Base-by-base conservation (phyloP, 352 stramenopile species). In the Globisporangium alternatum region DNA sequence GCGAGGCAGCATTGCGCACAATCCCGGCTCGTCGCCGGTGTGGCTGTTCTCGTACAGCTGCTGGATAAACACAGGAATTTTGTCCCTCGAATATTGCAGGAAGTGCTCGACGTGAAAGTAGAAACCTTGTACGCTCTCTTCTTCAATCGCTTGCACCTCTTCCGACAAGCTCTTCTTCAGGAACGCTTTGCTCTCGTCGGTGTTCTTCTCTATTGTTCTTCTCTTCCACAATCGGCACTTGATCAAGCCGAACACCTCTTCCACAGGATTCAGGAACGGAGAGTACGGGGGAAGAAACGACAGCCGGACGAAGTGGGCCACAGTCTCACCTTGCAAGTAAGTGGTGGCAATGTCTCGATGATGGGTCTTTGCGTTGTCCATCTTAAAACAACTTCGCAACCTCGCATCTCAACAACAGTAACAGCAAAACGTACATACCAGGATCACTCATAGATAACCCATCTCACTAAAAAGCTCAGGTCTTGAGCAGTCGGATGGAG, bases 401-500 rank as follows among this genome's bases (percentile, higher is more conserved):
- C 31, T 35, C 31, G 3, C 6, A 35, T 39, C 35, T 13, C 35
- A 39, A 39, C 35, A 39, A 39, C 9, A 39, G 35, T 39, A 9
- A 9, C n/a, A n/a, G n/a, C n/a, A 9, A 12, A 39, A 39, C 35
- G 7, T 12, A 39, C 35, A 39, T 9, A 39, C 9, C 35, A 39
- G 35, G 35, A 39, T 31, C 31, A 17, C 1, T 53, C 9, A 28
- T 17, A 53, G 21, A 53, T 53, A 53, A 33, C 1, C 47, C n/a
- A n/a, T n/a, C n/a, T n/a, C n/a, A n/a, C 31, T 15, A 60, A 2
- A 13, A 48, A n/a, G 8, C 35, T 67, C 62, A 68, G 35, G 33
- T 31, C 31, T 47, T 55, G 47, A 74, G 59, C n/a, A 53, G 49
- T 12, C 60, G 57, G 37, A 74, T 71, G 8, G 60, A 59, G 0